Evolutionary conservation across 805 yeast species (phyloP).

Genomic region (Metschnikowia dekortorum): DNA sequence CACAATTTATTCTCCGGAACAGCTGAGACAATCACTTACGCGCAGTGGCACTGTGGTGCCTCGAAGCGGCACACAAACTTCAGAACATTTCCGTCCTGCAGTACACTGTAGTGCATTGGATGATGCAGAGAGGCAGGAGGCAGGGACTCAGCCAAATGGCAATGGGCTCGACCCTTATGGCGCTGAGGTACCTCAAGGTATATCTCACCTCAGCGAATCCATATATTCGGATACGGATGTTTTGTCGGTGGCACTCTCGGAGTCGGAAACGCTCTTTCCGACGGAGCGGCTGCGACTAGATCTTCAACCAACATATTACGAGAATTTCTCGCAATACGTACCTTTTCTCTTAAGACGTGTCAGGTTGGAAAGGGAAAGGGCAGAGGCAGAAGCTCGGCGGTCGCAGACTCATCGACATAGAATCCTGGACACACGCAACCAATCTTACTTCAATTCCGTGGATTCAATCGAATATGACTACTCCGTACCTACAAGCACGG

Average conservation of each 20-base stretch:
- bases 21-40: neutral
- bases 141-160: neutral
- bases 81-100: neutral
- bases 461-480: neutral
- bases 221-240: neutral
- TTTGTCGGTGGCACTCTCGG: constrained; percentile 28
- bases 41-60: neutral
- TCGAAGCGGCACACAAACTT: neutral
- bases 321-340: constrained; percentile 34
- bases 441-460: neutral
- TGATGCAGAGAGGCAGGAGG: neutral
- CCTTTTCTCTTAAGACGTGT: constrained; percentile 35
- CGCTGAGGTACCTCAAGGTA: neutral
- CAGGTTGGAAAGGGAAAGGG: constrained; percentile 16
- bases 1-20: constrained; percentile 1
- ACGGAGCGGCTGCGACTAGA: constrained; percentile 23
- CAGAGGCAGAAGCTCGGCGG: neutral
- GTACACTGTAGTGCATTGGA: neutral
- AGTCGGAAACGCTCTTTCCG: constrained; percentile 31
- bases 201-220: neutral
- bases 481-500: neutral
- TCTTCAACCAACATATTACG: constrained; percentile 33
- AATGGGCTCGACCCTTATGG: neutral
- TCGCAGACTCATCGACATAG: neutral
- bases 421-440: neutral